Base-by-base conservation (phyloP, 768 basidiomycete genomes). In the Trametopsis cervina region DNA sequence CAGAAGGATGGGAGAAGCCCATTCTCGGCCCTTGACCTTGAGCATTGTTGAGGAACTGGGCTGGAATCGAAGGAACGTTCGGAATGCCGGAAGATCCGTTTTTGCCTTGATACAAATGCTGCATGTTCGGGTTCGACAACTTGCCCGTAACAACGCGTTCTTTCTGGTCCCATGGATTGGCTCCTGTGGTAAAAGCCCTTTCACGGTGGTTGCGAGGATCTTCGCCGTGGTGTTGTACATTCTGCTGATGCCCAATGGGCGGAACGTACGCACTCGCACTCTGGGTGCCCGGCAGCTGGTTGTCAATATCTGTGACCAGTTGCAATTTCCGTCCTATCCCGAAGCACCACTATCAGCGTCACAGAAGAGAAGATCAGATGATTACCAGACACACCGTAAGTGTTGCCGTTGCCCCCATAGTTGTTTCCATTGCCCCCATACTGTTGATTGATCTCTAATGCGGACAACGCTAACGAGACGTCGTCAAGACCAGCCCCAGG, bases 61-160 rank as follows among this genome's bases (percentile, higher is more conserved):
- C 61, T 20, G 88, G 88, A 50, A 89, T 82, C 26, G 80, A 69
- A 1, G 88, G 87, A 5, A 89, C 83, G 41, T 66, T 83, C 4
- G 85, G 84, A 23, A 85, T 66, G 25, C 51, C 53, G n/a, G 55
- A 47, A 20, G 52, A 53, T 42, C 62, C 51, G 33, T 61, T 40
- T 60, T 60, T 57, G 42, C 60, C 47, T 42, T 63, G 77, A 54
- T 83, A 83, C 1, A 73, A 70, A 50, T 82, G 79, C 50, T 82
- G 77, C 44, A 89, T 57, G 60, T 79, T 90, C 13, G 84, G 74
- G 62, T 83, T 89, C 35, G 86, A 87, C 12, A 74, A 62, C 38
- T 83, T 78, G 25, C 70, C 69, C 21, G 69, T 66, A 20, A 83
- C 67, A 33, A 73, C 65, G 36, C 77, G 77, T 23, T 85, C 81